These are phyloP conservation scores for Phyllosticta citrichinensis DNA, from an alignment of 2,329 filamentous ascomycete species.

Conservation along the genomic window DNA sequence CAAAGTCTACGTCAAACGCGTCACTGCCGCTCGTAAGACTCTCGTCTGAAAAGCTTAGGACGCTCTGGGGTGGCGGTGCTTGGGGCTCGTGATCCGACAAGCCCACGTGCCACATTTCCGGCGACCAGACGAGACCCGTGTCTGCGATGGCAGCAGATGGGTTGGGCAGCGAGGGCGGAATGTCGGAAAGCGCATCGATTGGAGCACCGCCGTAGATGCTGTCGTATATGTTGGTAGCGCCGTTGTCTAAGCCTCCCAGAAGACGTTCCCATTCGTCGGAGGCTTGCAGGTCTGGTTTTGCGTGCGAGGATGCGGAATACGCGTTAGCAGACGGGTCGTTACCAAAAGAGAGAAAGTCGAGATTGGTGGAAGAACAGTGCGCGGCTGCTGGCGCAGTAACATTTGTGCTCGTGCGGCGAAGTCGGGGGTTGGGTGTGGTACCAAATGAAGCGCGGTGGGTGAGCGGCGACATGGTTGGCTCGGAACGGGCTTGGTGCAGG, in stretches of 20 bases:
- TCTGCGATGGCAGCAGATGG: conserved; percentile 20
- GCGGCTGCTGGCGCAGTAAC: neutral
- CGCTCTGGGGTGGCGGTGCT: conserved; percentile 38
- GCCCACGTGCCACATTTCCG: conserved; percentile 26
- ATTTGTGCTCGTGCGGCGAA: conserved; percentile 21
- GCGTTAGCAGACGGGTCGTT: conserved; percentile 26
- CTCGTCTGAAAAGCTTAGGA: conserved; percentile 51
- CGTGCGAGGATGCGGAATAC: conserved; percentile 17
- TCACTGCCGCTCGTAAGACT: conserved; percentile 46
- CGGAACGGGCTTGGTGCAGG: conserved; percentile 29
- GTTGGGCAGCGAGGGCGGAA: conserved; percentile 13
- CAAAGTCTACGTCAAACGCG: conserved; percentile 25
- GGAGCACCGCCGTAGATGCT: conserved; percentile 64
- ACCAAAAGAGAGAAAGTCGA: conserved; percentile 40
- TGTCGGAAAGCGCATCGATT: conserved; percentile 27
- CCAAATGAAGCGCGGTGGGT: conserved; percentile 25
- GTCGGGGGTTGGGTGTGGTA: conserved; percentile 26
- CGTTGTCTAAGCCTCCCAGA: conserved; percentile 68
- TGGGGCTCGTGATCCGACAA: conserved; percentile 17
- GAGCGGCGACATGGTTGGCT: conserved; percentile 37
- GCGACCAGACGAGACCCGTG: conserved; percentile 25
- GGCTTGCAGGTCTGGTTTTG: conserved; percentile 38
- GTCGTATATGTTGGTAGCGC: conserved; percentile 74
- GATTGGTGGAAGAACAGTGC: conserved; percentile 27
- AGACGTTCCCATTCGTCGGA: conserved; percentile 74